phyloP scores from a whole-genome alignment of 1,284 basidiomycete species.

The Ceratobasidium sp. region DNA sequence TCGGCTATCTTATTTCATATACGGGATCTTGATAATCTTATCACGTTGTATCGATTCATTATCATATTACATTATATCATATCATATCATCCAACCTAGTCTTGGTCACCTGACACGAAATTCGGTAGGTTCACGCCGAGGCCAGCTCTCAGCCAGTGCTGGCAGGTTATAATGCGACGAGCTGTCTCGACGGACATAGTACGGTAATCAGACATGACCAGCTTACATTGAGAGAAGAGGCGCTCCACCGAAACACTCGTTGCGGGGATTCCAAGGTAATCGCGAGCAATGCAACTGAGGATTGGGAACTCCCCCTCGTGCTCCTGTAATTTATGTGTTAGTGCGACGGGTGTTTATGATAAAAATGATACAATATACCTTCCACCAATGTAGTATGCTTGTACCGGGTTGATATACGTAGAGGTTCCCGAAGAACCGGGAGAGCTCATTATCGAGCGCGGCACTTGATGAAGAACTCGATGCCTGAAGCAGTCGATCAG shows the following conservation, averaged over 20 bases:
- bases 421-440: not conserved
- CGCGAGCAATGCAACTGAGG: slow-evolving; percentile 22
- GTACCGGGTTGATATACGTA: not conserved
- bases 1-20: not conserved
- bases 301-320: slow-evolving; percentile 29
- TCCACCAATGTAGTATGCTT: slow-evolving; percentile 14
- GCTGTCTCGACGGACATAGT: slow-evolving; percentile 39
- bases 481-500: not conserved
- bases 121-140: slow-evolving; percentile 11
- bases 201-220: slow-evolving; percentile 26
- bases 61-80: slow-evolving; percentile 7
- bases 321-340: not conserved
- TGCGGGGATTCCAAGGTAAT: slow-evolving; percentile 25
- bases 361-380: not conserved
- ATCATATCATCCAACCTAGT: not conserved
- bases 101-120: slow-evolving; percentile 8
- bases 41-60: not conserved
- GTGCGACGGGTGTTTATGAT: not conserved
- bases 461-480: not conserved
- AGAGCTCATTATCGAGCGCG: slow-evolving; percentile 2
- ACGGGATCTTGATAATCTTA: not conserved
- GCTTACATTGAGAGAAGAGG: slow-evolving; percentile 36
- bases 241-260: slow-evolving; percentile 41
- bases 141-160: slow-evolving; percentile 42
- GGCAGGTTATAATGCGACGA: slow-evolving; percentile 4